A percentile compares a stretch with the other conserved stretches of the same genome.
These are phyloP conservation scores for Plectosphaerella plurivora DNA, from an alignment of 2,329 filamentous ascomycete species.

Conservation along the genomic window DNA sequence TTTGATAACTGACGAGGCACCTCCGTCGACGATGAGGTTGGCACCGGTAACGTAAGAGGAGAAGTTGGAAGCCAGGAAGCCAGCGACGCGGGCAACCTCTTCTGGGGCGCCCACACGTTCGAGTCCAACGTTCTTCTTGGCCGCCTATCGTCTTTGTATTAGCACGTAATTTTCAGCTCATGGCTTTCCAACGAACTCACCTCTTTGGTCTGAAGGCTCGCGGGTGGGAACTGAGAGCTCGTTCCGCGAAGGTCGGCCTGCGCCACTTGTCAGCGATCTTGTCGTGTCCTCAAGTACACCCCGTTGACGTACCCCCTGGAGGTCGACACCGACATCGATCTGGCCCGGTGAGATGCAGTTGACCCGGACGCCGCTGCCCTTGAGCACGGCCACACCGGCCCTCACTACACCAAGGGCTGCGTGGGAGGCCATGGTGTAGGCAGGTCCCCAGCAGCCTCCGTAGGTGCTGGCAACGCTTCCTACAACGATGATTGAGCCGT, in stretches of 20 bases:
- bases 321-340: slow-evolving; percentile 32
- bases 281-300: background rate
- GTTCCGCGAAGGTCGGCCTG: slow-evolving; percentile 45
- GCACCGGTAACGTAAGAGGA: slow-evolving; percentile 58
- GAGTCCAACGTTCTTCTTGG: slow-evolving; percentile 49
- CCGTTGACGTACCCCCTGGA: slow-evolving; percentile 32
- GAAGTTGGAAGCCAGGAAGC: slow-evolving; percentile 59
- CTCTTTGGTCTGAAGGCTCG: slow-evolving; percentile 44
- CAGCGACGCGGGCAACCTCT: slow-evolving; percentile 56
- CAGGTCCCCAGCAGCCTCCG: slow-evolving; percentile 55
- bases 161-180: background rate
- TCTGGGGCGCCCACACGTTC: slow-evolving; percentile 53
- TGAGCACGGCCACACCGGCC: slow-evolving; percentile 52
- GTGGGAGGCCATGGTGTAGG: slow-evolving; percentile 57
- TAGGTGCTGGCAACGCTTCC: slow-evolving; percentile 52
- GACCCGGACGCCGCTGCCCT: slow-evolving; percentile 54
- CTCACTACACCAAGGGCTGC: slow-evolving; percentile 58
- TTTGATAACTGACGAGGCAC: slow-evolving; percentile 32
- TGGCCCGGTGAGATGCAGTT: slow-evolving; percentile 44
- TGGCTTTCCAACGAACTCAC: slow-evolving; percentile 14
- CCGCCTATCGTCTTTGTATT: slow-evolving; percentile 20
- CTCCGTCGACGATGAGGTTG: slow-evolving; percentile 59
- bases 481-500: slow-evolving; percentile 60
- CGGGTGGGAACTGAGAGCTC: slow-evolving; percentile 50
- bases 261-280: background rate